A percentile compares a stretch with the other conserved stretches of the same genome.
phyloP scores from a whole-genome alignment of 1,139 yeast genomes.

The Hyphopichia buzzinii region DNA sequence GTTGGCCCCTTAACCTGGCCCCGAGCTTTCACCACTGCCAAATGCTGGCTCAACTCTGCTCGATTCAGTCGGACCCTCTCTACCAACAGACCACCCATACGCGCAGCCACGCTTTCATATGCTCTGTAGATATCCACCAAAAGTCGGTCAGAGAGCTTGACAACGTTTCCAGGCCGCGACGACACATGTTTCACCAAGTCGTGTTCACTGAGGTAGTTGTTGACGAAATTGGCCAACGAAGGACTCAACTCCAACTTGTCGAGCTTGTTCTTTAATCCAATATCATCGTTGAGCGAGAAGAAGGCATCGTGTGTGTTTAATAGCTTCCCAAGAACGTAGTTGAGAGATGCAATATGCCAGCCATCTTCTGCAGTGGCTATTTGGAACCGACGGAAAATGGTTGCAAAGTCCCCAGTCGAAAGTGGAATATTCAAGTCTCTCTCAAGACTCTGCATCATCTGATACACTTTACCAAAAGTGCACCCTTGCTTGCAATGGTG shows the following conservation, averaged over 20 bases:
- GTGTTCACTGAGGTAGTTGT: slow-evolving; percentile 7
- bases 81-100: slow-evolving; percentile 7
- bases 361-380: background rate
- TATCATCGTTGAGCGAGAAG: slow-evolving; percentile 19
- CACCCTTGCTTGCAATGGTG: slow-evolving; percentile 11
- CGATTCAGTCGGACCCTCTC: slow-evolving; percentile 9
- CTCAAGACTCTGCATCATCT: slow-evolving; percentile 17
- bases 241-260: slow-evolving; percentile 11
- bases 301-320: slow-evolving; percentile 18
- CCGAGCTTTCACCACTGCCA: slow-evolving; percentile 7
- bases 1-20: slow-evolving; percentile 5
- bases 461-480: slow-evolving; percentile 12
- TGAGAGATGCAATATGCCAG: slow-evolving; percentile 11
- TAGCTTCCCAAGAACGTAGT: slow-evolving; percentile 15
- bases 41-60: slow-evolving; percentile 10
- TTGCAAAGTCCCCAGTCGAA: slow-evolving; percentile 24
- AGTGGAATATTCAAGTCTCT: slow-evolving; percentile 19
- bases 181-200: background rate
- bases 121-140: background rate
- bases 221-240: slow-evolving; percentile 14
- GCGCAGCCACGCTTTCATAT: background rate
- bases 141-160: slow-evolving; percentile 1
- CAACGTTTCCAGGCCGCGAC: background rate
- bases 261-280: slow-evolving; percentile 6
- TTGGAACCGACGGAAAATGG: slow-evolving; percentile 7